Conservation (phyloP, 441 rosid species). For the Adansonia grandidieri region DNA sequence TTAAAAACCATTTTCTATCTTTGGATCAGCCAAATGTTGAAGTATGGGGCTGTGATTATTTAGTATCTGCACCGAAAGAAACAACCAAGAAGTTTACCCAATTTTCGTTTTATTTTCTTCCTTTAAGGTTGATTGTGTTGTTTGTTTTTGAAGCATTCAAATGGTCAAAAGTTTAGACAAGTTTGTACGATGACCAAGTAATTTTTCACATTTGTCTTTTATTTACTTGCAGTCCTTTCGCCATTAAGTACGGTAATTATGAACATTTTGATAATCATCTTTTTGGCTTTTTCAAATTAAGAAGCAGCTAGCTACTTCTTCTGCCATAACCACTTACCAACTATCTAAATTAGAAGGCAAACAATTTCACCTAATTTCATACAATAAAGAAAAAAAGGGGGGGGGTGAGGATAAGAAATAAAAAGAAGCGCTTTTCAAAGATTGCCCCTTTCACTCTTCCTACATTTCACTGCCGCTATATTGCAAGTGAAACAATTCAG, state of each 20-base stretch:
- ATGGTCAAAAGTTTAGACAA: constrained; percentile 14
- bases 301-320: neutral
- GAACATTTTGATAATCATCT: constrained; percentile 12
- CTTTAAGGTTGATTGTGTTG: neutral
- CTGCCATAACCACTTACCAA: neutral
- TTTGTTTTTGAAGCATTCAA: neutral
- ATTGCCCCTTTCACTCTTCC: no score
- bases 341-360: neutral
- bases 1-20: neutral
- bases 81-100: constrained; percentile 12
- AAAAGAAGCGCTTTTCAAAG: no score
- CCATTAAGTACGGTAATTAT: constrained; percentile 1
- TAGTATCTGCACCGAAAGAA: constrained; percentile 1
- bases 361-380: neutral
- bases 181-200: neutral
- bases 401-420: no score
- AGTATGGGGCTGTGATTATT: neutral
- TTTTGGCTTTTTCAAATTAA: constrained; percentile 5
- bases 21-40: neutral
- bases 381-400: neutral
- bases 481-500: no score
- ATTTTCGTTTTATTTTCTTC: neutral
- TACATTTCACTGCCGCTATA: no score
- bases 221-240: neutral
- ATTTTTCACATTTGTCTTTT: neutral